Evolutionary conservation across 495 filamentous ascomycete genomes (phyloP), one percentile per base, ranked within the genome.

Genomic region (Neurospora intermedia): DNA sequence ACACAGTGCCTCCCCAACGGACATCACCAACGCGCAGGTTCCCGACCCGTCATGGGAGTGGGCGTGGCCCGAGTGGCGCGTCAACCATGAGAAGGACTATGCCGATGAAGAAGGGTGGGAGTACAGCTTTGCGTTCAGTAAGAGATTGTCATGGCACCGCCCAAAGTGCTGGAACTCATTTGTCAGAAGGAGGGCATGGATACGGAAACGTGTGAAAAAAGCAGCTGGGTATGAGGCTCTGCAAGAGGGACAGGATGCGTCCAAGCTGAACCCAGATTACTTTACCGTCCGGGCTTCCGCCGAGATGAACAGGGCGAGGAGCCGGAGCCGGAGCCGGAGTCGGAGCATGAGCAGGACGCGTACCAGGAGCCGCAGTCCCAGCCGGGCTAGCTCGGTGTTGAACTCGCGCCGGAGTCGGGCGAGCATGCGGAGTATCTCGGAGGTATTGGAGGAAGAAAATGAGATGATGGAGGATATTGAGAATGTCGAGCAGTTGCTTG

Each of bases 1-100:
- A 45, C 87, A 89, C 72, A 89, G 91, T 74, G 83, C 91, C 39
- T 94, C 91, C 73, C 87, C 92, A 20, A 96, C 96, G 74, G 88
- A 96, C 78, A 96, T 97, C 73, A 88, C 90, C 70, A 96, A 94
- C 73, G 94, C 95, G 1, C 96, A 98, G 79, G 85, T 96, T 3
- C 96, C 96, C 0, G 96, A 98, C 79, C 96, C 96, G 4, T 93
- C 91, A 77, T 99, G 96, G 96, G 88, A 91, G 81, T 99, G 96
- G 96, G 91, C 88, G 6, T 99, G 96, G 96, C 89, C 91, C 73
- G 90, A 90, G 45, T 99, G 96, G 96, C 93, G 92, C 75, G 90
- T 97, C 31, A 94, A 99, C 78, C 93, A 94, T 86, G 91, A 92
- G 9, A 66, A 66, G 54, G 88, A 89, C n/a, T 89, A 92, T 74